Percentiles rank a stretch among this genome's conserved stretches.
These are phyloP conservation scores for Prinsepia uniflora DNA, from an alignment of 306 rosid species.

Conservation along the genomic window DNA sequence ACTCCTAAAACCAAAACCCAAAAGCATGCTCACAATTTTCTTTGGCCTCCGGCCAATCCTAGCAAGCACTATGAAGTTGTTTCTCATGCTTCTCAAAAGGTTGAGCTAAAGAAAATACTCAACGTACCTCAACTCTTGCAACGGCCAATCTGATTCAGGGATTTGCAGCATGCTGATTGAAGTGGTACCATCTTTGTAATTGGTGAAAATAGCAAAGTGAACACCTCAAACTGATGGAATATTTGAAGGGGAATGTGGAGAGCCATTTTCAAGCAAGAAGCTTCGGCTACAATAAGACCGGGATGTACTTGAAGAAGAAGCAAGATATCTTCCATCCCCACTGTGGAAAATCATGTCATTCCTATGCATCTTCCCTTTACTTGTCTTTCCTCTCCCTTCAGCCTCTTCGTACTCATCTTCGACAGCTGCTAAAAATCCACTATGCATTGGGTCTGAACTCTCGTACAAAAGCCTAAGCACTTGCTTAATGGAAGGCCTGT, in stretches of 20 bases:
- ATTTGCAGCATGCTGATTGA: neutral
- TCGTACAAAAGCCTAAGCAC: conserved; percentile 90
- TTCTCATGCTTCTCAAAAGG: neutral
- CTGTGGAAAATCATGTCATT: conserved; percentile 55
- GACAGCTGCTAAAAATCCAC: conserved; percentile 55
- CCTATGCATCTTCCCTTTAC: conserved; percentile 60
- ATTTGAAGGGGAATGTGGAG: conserved; percentile 79
- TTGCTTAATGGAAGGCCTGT: conserved; percentile 86
- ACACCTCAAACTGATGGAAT: conserved; percentile 43
- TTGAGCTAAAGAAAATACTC: neutral
- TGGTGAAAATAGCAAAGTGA: neutral
- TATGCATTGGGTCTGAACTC: conserved; percentile 83
- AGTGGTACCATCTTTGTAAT: neutral
- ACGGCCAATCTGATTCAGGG: neutral
- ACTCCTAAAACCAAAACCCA: neutral
- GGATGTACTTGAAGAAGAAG: conserved; percentile 98
- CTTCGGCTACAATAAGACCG: conserved; percentile 91
- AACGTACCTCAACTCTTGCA: neutral
- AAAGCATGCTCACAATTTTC: neutral
- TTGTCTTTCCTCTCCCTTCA: conserved; percentile 60
- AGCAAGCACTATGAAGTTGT: neutral
- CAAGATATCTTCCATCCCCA: conserved; percentile 85
- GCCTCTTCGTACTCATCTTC: conserved; percentile 55
- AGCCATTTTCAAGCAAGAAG: conserved; percentile 82
- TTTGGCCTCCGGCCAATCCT: conserved; percentile 1